Evolutionary conservation across 2,329 filamentous ascomycete genomes (phyloP), one percentile per base, ranked within the genome.

Genomic region (Aspergillus sclerotialis): DNA sequence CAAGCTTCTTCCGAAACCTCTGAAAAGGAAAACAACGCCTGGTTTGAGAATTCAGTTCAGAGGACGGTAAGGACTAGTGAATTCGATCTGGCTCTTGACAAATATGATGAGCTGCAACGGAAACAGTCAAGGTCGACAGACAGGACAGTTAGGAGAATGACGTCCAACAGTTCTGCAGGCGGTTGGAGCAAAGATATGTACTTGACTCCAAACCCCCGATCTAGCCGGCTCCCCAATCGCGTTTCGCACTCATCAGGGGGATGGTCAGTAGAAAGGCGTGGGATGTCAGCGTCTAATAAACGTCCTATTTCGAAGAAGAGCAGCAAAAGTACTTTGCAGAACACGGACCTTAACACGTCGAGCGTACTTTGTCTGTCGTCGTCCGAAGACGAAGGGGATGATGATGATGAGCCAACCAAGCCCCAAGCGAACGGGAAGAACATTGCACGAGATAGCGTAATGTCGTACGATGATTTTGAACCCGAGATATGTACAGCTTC

Each of bases 341-440:
- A 56, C 19, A 51, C 50, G 9, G 64, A 71, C 39, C 52, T 71
- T 15, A 60, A 61, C 28, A 56, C 61, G 10, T 61, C 61, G 6
- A 71, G 68, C 40, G 55, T 70, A 8, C 60, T 71, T 7, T 66
- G 61, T 32, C 59, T 71, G 28, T 70, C 67, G 3, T 70, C 67
- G n/a, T 70, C 67, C 0, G 67, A 69, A 36, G 63, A 67, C 30
- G 65, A 65, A 37, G 55, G 59, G 14, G 64, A 64, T 2, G 58
- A 59, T 14, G 52, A 58, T 7, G 41, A 48, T 9, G 39, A 43
- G 7, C 43, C 45, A 4, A 35, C 32, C 5, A 48, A 43, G 11
- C 37, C 42, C 24, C 37, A 35, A 32, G 32, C 14, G 7, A 40
- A 36, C 16, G 28, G 25, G 11, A 35, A 37, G 24, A 50, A 47